Conservation (phyloP, 2,329 filamentous ascomycete species). For the Aspergillus puulaauensis region DNA sequence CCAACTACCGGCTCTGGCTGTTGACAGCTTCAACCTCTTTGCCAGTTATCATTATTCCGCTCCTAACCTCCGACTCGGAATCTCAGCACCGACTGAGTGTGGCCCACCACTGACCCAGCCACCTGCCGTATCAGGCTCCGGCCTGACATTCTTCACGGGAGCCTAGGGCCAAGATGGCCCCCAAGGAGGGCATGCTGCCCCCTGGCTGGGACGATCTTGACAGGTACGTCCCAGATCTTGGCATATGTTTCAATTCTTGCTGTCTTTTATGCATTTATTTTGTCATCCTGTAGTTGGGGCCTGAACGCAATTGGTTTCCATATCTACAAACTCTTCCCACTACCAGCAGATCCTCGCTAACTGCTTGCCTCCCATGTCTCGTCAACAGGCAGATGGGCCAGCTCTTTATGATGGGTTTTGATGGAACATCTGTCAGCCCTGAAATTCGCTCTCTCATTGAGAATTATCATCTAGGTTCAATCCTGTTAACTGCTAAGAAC, state of each 20-base stretch:
- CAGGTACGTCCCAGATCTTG: slow-evolving; percentile 33
- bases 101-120: slow-evolving; percentile 4
- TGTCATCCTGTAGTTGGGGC: neutral
- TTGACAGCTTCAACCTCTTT: slow-evolving; percentile 17
- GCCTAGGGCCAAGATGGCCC: slow-evolving; percentile 38
- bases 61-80: slow-evolving; percentile 4
- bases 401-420: slow-evolving; percentile 67
- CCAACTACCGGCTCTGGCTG: slow-evolving; percentile 19
- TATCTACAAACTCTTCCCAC: neutral
- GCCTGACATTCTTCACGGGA: slow-evolving; percentile 30
- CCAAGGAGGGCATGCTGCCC: slow-evolving; percentile 42
- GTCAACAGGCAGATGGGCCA: slow-evolving; percentile 59
- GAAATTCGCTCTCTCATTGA: slow-evolving; percentile 64
- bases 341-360: slow-evolving; percentile 27
- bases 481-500: slow-evolving; percentile 67
- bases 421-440: slow-evolving; percentile 62
- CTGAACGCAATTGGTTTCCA: neutral
- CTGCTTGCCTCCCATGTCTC: slow-evolving; percentile 65
- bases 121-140: slow-evolving; percentile 7
- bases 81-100: slow-evolving; percentile 5
- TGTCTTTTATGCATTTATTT: neutral
- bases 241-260: slow-evolving; percentile 8
- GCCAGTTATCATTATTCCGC: slow-evolving; percentile 11
- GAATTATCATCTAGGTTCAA: slow-evolving; percentile 78
- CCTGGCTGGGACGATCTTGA: slow-evolving; percentile 42